Evolutionary conservation across 768 basidiomycete species (phyloP).

Genomic region (Steccherinum ochraceum): DNA sequence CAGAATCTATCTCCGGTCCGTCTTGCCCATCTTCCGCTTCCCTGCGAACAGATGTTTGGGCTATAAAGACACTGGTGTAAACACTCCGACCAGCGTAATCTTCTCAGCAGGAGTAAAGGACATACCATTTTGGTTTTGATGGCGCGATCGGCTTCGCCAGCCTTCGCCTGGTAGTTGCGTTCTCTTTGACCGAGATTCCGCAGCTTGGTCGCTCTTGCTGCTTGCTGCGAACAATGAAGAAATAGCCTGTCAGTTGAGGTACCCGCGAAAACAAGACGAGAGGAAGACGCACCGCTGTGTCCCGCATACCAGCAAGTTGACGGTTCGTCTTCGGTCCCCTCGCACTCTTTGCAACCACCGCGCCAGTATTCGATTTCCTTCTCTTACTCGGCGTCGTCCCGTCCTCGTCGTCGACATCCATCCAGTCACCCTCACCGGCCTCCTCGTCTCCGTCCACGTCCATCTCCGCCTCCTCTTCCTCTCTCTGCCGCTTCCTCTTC

Average conservation of each 20-base stretch:
- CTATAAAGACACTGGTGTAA: conserved; percentile 31
- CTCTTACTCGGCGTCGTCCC: conserved; percentile 50
- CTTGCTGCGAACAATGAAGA: conserved; percentile 49
- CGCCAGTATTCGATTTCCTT: conserved; percentile 56
- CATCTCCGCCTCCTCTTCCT: conserved; percentile 55
- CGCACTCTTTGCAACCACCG: conserved; percentile 39
- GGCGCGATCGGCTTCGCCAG: conserved; percentile 82
- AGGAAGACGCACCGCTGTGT: conserved; percentile 49
- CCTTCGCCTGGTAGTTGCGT: conserved; percentile 84
- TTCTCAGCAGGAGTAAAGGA: conserved; percentile 4
- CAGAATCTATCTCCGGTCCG: conserved; percentile 54
- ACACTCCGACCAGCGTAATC: conserved; percentile 3
- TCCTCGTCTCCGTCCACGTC: conserved; percentile 44
- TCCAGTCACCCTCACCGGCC: conserved; percentile 37
- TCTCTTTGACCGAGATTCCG: conserved; percentile 83
- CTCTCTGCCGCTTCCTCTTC: conserved; percentile 63
- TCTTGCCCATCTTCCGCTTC: conserved; percentile 82
- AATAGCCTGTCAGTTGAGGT: neutral
- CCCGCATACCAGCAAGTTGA: conserved; percentile 72
- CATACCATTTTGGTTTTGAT: conserved; percentile 78
- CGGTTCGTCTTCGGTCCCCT: conserved; percentile 67
- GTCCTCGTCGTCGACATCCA: conserved; percentile 35
- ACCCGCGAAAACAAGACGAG: neutral
- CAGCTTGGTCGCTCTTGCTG: conserved; percentile 69
- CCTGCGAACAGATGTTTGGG: conserved; percentile 85